Evolutionary conservation across 73 alveolate genomes (phyloP).

Genomic region (Breviolum minutum): DNA sequence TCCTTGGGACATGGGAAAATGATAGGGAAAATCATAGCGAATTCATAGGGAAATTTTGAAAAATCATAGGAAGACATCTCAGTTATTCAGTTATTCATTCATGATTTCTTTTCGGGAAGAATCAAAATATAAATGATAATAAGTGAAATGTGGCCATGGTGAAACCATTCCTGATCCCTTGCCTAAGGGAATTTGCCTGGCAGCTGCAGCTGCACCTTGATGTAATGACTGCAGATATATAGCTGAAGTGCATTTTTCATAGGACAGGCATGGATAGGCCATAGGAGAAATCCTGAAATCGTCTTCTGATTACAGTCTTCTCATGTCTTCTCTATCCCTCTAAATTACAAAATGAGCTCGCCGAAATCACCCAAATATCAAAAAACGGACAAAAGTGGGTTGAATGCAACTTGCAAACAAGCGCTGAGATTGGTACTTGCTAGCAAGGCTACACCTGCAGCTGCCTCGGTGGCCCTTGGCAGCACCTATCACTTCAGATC

Average conservation of each 20-base stretch:
- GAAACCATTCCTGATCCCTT: background rate
- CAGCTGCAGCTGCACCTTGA: constrained; percentile 72
- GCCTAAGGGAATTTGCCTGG: constrained; percentile 64
- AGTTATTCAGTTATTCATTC: background rate
- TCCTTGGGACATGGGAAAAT: too few relatives aligned
- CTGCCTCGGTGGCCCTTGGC: constrained; percentile 67
- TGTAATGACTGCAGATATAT: too few relatives aligned
- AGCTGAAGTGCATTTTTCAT: too few relatives aligned
- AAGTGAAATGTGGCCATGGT: background rate
- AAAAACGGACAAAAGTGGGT: too few relatives aligned
- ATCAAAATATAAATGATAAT: background rate
- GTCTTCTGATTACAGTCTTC: background rate
- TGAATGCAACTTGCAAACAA: too few relatives aligned
- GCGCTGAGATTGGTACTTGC: constrained; percentile 22
- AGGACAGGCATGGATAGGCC: too few relatives aligned
- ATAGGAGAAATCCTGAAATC: too few relatives aligned
- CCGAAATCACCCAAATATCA: too few relatives aligned
- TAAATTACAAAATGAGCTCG: too few relatives aligned
- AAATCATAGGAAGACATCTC: background rate
- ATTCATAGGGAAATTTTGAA: background rate
- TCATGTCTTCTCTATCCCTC: background rate
- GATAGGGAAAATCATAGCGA: too few relatives aligned
- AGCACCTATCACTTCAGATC: constrained; percentile 10
- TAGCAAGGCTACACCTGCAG: constrained; percentile 58
- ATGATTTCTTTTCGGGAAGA: background rate